Conservation (phyloP, 257 asterid genomes). For the Fraxinus pennsylvanica region DNA sequence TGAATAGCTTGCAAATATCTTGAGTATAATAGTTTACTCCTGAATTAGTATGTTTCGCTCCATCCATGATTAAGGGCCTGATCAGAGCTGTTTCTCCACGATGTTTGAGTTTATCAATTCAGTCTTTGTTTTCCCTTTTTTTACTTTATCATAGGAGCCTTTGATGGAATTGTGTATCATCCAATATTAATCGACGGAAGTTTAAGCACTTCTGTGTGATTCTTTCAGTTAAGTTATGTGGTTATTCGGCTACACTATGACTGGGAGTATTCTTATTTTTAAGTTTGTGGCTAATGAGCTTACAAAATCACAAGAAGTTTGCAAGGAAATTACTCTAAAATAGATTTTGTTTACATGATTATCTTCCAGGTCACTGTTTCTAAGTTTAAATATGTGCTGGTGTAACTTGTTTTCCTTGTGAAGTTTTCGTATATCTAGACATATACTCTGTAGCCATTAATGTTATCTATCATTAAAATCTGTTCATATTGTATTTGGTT, state of each 20-base stretch:
- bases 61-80: background rate
- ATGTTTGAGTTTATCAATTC: background rate
- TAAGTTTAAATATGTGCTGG: background rate
- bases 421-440: background rate
- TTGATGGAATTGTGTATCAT: background rate
- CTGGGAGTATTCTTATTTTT: background rate
- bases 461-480: constrained; percentile 1
- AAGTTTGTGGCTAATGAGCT: background rate
- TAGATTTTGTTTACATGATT: background rate
- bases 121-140: background rate
- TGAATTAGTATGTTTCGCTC: background rate
- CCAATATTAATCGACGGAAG: background rate
- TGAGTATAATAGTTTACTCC: background rate
- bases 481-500: background rate
- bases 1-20: background rate
- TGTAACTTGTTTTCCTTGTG: background rate
- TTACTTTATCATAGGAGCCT: background rate
- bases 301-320: background rate
- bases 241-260: background rate
- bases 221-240: background rate
- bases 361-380: background rate
- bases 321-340: background rate
- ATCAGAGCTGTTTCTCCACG: background rate
- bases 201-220: background rate
- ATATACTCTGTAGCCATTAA: background rate